Base-by-base conservation (phyloP, 495 filamentous ascomycete genomes). In the Neurospora terricola region DNA sequence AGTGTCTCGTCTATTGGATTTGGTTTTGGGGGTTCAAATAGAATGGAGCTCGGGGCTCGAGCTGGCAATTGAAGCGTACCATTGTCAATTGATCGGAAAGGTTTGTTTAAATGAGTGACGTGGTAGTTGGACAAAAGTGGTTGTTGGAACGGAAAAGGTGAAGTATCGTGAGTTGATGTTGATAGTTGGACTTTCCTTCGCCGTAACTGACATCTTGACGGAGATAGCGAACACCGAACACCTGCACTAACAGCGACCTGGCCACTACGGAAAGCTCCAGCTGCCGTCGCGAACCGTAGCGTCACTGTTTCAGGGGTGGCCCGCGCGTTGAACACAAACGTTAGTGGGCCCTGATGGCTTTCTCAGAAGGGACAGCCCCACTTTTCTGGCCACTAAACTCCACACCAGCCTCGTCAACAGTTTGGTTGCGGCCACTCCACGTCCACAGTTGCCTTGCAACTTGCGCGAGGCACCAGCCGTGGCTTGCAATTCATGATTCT, bases 51-150 rank as follows among this genome's bases (percentile, higher is more conserved):
- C 27, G 27, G 27, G 27, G n/a, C 40, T 2, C 42, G 18, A 43
- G 45, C 10, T 54, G 2, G 45, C 45, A 2, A 27, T 27, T 54
- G 1, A 23, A 5, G 3, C 78, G 48, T 76, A 82, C 83, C 82
- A 84, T 84, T 76, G 78, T 83, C 70, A 71, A 78, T 78, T 77
- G 54, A 62, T 62, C 27, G 12, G 23, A 62, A 43, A 27, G 18
- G 69, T 54, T 54, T 40, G 54, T 43, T 39, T 38, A 38, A 39
- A 38, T 16, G 27, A 69, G 48, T 34, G 69, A 69, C 40, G 71
- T n/a, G 54, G n/a, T 43, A 37, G 74, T 38, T 71, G 70, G 72
- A 73, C 38, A 36, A 69, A 70, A n/a, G 34, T 70, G 40, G 71
- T 27, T 38, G 43, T 72, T 71, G 18, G 16, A 68, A 18, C 45